Evolutionary conservation across 2,329 filamentous ascomycete species (phyloP), one percentile per base, ranked within the genome.

Genomic region (Xylariaceae sp.): DNA sequence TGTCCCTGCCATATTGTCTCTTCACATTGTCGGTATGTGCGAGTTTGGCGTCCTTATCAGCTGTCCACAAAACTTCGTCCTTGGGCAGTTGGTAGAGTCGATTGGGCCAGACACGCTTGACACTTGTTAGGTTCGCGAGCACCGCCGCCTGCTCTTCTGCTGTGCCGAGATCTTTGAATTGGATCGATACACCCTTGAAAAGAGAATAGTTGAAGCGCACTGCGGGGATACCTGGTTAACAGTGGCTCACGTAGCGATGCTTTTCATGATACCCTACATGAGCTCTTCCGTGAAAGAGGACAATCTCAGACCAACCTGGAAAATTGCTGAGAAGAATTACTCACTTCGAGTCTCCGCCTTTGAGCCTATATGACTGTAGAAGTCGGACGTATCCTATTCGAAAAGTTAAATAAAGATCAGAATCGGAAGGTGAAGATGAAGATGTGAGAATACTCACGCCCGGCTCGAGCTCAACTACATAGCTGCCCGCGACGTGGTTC

Each of bases 151-250:
- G 68, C 34, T 73, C 67, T 29, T 76, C 72, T 32, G 77, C 73
- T 30, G 70, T 72, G n/a, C 72, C 66, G 44, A 72, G 48, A 54
- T 81, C 72, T 51, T 76, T 70, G 64, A 82, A 74, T 62, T 79
- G 73, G 56, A 82, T 75, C 1, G 80, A 81, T 2, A 73, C 74
- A 51, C 79, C 79, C 61, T 76, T 78, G 72, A 82, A 82, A 19
- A 81, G 69, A 59, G 74, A 71, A 62, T 73, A 78, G 58, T 77
- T 70, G 54, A 80, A 72, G 53, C 74, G 73, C 72, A 77, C 58
- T 60, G 39, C 27, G 39, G 26, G 31, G 43, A 47, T 50, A 7
- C 45, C 27, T 45, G 19, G 55, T 49, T 41, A 53, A 51, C 8
- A 11, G 32, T 37, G 6, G 8, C 12, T 43, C 41, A 27, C 9